Evolutionary conservation across 768 basidiomycete species (phyloP), one percentile per base, ranked within the genome.

Genomic region (Rubroboletus pulcherrimus): DNA sequence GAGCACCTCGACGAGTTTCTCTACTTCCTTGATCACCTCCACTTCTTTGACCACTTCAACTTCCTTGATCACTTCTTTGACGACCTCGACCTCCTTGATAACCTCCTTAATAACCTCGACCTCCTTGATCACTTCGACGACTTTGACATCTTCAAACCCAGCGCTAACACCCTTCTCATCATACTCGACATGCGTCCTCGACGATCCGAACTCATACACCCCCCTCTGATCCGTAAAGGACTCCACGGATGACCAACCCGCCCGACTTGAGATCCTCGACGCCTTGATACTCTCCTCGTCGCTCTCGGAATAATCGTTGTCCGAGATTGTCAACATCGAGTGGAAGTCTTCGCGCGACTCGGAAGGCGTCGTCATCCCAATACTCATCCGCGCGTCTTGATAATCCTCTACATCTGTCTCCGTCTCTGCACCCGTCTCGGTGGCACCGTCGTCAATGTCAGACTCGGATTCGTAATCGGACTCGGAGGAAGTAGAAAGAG

Each of bases 221-320:
- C 33, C 47, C 49, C 24, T 40, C 30, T 10, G 57, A 26, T 71
- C 59, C 11, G 58, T 59, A 12, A 64, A 57, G 34, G 70, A 71
- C 4, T n/a, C 60, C 47, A 57, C 54, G 0, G 67, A 71, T 2
- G 62, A 63, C 65, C 63, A 61, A 34, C 62, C 63, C 4, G 56
- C 55, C 40, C 71, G 65, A 51, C 71, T 68, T 60, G 73, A 68
- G 53, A 84, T 62, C 41, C 74, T 72, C 6, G 86, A 87, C 0
- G 81, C 86, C 68, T 82, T 89, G 75, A 93, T 82, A 55, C 91
- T 93, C 71, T 86, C 86, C n/a, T 78, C 81, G 55, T 81, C 78
- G 40, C 79, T 77, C 51, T 76, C 80, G 3, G 81, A 84, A 63
- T 79, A 83, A 52, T 82, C 88, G 56, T 82, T 84, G 60, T 90